Evolutionary conservation across 1,139 yeast species (phyloP), one percentile per base, ranked within the genome.

Genomic region (Suhomyces atakaporum): DNA sequence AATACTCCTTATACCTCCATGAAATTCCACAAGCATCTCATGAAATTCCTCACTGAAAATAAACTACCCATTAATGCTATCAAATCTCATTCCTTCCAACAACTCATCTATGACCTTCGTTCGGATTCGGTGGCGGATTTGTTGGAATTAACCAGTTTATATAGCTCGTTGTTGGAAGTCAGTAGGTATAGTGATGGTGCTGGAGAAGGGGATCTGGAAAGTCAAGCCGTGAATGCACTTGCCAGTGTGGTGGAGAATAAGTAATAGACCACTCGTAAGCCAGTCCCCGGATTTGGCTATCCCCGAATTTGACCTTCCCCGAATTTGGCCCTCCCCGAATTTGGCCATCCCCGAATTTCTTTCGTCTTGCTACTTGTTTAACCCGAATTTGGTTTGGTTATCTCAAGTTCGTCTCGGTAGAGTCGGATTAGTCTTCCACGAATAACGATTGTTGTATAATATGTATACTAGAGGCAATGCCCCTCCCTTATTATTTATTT

Each of bases 31-130:
- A 70, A 68, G 45, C 78, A 76, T 43, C 54, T 77, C 29, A 60
- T 76, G 64, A 65, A 63, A 44, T 77, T 77, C 43, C 51, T 77
- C 31, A 66, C 72, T 8, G 81, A 76, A 14, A 75, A 77, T 50
- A 75, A 74, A 49, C 58, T 77, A 15, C 69, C 79, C 1, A 66
- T 76, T 16, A 61, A 60, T 29, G 69, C 72, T 5, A 69, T 75
- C 21, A 71, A 71, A 51, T 69, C 78, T 23, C 69, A 62, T n/a
- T 64, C 78, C 2, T 77, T 77, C 51, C 75, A 73, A 46, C 81
- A 76, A 46, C 53, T 77, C 27, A 58, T 77, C 7, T 70, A 67
- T 44, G 77, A 77, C 34, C 60, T 77, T 42, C 59, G 75, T 38
- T 69, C 78, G 0, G 76, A 71, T 30, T 68, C 77, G 1, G 57